These are phyloP conservation scores for Cutaneotrichosporon mucoides DNA, from an alignment of 1,284 basidiomycete species.

Conservation along the genomic window DNA sequence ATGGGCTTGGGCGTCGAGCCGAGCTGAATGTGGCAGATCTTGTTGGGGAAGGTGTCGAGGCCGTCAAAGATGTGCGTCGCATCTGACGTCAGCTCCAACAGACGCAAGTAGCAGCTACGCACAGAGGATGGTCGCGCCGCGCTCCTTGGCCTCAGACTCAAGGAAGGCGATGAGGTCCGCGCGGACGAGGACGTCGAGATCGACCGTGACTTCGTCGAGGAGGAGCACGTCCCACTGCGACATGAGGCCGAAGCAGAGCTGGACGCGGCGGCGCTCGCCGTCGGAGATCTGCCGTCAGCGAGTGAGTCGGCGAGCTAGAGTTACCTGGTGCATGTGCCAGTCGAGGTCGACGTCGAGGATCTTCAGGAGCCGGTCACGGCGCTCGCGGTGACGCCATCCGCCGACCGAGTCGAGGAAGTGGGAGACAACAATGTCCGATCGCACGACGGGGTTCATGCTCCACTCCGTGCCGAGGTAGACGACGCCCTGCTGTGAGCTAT, in stretches of 20 bases:
- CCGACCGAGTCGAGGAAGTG: conserved; percentile 92
- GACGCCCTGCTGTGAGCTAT: conserved; percentile 55
- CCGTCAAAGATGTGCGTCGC: conserved; percentile 97
- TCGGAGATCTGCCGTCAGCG: conserved; percentile 66
- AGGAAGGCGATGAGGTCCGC: conserved; percentile 86
- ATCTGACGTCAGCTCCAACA: conserved; percentile 50
- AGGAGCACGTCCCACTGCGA: conserved; percentile 87
- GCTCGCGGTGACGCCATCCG: conserved; percentile 86
- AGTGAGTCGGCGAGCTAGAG: no score
- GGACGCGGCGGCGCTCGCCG: conserved; percentile 88
- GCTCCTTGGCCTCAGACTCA: conserved; percentile 70
- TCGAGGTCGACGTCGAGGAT: conserved; percentile 92
- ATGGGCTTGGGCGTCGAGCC: conserved; percentile 63
- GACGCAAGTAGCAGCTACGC: conserved; percentile 37
- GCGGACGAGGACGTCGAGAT: conserved; percentile 95
- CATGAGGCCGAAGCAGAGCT: conserved; percentile 97
- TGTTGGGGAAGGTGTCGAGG: conserved; percentile 77
- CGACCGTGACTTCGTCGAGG: conserved; percentile 96
- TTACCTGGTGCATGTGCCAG: conserved; percentile 56
- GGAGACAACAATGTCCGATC: conserved; percentile 81
- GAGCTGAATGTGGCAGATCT: conserved; percentile 81
- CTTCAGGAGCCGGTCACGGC: conserved; percentile 79
- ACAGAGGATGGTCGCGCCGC: conserved; percentile 89
- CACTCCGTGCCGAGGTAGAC: conserved; percentile 91
- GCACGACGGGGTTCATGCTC: conserved; percentile 95